Evolutionary conservation across 2,329 filamentous ascomycete genomes (phyloP).

Genomic region (Nemania sp.): DNA sequence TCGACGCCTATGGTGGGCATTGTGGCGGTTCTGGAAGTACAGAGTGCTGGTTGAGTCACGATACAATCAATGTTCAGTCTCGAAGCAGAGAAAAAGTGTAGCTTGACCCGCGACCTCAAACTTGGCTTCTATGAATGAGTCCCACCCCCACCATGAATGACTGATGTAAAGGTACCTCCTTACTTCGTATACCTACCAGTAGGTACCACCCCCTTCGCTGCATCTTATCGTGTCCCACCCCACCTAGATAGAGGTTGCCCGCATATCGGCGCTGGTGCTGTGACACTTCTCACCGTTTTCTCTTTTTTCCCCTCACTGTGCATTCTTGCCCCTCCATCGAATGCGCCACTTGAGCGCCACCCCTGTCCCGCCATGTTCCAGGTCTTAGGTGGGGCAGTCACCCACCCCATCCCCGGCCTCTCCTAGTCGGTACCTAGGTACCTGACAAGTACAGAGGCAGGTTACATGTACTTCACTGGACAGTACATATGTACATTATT

Average conservation of each 20-base stretch:
- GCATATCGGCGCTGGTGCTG: slow-evolving; percentile 5
- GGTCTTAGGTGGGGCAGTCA: too few relatives aligned
- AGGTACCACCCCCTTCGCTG: slow-evolving; percentile 10
- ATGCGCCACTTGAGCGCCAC: neutral
- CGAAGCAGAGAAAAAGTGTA: neutral
- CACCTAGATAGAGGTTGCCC: neutral
- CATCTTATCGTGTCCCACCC: slow-evolving; percentile 7
- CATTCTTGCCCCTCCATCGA: slow-evolving; percentile 16
- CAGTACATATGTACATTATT: too few relatives aligned
- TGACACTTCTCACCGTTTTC: neutral
- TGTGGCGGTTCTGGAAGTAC: slow-evolving; percentile 37
- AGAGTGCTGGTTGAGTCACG: slow-evolving; percentile 26
- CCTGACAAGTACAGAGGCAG: too few relatives aligned
- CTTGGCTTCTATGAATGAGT: neutral
- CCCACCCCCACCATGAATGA: slow-evolving; percentile 24
- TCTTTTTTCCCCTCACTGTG: slow-evolving; percentile 15
- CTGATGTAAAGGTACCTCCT: neutral
- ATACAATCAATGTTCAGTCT: neutral
- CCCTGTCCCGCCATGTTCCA: neutral
- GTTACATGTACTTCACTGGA: too few relatives aligned
- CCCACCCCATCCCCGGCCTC: too few relatives aligned
- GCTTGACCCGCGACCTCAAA: too few relatives aligned
- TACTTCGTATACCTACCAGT: neutral
- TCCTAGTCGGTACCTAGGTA: too few relatives aligned
- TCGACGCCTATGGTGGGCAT: slow-evolving; percentile 98